phyloP scores from a whole-genome alignment of 1,139 yeast species.

The Blastobotrys persicus region DNA sequence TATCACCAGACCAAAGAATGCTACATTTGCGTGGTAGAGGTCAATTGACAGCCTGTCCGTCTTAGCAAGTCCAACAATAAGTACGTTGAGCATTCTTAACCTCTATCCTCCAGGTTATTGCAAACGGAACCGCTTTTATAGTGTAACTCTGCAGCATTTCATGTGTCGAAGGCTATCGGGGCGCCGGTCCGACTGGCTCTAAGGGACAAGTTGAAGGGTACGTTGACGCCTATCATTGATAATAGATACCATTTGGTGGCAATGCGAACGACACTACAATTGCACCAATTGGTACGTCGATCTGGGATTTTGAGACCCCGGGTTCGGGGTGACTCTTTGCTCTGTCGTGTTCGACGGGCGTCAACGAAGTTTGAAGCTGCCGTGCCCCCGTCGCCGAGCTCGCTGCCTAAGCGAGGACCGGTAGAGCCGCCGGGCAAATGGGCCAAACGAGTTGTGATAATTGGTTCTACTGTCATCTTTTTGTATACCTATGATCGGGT shows the following conservation, averaged over 20 bases:
- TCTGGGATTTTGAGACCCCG: not conserved
- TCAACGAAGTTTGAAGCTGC: conserved; percentile 4
- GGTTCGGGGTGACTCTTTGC: not conserved
- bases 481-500: conserved; percentile 22
- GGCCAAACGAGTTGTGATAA: conserved; percentile 16
- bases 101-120: too few species aligned
- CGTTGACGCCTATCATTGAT: too few species aligned
- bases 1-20: too few species aligned
- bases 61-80: too few species aligned
- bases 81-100: too few species aligned
- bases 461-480: conserved; percentile 17
- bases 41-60: too few species aligned
- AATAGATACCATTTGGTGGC: not conserved
- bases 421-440: conserved; percentile 17
- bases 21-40: too few species aligned
- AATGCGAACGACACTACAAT: not conserved
- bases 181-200: not conserved
- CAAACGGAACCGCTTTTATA: too few species aligned
- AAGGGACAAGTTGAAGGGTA: too few species aligned
- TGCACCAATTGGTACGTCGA: not conserved
- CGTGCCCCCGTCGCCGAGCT: conserved; percentile 15
- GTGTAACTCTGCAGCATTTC: too few species aligned
- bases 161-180: not conserved
- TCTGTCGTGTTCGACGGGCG: conserved; percentile 1
- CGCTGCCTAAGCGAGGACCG: conserved; percentile 21